Evolutionary conservation across 345 rosid species (phyloP).

Genomic region (Chamaenerion angustifolium): DNA sequence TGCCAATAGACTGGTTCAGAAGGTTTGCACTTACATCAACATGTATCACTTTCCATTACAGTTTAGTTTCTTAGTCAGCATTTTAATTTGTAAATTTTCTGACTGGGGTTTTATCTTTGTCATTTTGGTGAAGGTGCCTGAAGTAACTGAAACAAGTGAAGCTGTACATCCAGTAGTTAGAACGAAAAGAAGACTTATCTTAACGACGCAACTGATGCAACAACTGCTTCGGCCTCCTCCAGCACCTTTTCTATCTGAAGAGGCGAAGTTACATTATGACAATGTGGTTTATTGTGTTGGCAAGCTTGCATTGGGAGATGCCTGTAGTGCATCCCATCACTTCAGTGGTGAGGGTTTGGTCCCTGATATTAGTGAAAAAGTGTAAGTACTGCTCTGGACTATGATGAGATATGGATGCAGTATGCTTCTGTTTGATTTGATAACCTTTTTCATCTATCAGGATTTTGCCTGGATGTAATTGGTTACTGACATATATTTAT

Average conservation of each 20-base stretch:
- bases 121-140: constrained; percentile 40
- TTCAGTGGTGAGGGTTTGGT: constrained; percentile 17
- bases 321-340: constrained; percentile 34
- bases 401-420: too few species aligned
- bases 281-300: constrained; percentile 32
- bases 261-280: constrained; percentile 38
- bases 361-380: constrained; percentile 21
- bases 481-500: not conserved
- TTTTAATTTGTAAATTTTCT: not conserved
- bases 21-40: constrained; percentile 29
- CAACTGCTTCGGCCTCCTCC: constrained; percentile 42
- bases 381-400: constrained; percentile 28
- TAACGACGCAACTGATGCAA: constrained; percentile 79
- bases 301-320: constrained; percentile 62
- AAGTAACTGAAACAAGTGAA: constrained; percentile 32
- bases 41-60: not conserved
- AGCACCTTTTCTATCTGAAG: constrained; percentile 35
- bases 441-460: not conserved
- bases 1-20: constrained; percentile 51
- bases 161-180: constrained; percentile 32
- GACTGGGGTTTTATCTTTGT: not conserved
- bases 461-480: not conserved
- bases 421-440: not conserved
- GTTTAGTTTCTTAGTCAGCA: not conserved
- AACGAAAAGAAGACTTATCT: constrained; percentile 63